Base-by-base conservation (phyloP, 257 asterid genomes). In the Nicotiana otophora region DNA sequence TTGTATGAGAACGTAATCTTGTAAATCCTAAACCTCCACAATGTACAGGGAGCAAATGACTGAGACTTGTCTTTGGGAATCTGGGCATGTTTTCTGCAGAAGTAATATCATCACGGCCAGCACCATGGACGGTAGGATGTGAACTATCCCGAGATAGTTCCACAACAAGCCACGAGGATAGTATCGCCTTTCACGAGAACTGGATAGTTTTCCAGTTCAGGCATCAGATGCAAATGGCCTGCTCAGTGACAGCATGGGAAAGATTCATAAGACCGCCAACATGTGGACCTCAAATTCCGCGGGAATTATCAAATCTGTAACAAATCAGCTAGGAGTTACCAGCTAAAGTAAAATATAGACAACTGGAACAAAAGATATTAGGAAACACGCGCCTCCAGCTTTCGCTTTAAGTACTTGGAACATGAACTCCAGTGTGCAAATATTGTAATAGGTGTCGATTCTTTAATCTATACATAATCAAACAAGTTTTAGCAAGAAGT, bases 1-100 rank as follows among this genome's bases (percentile, higher is more conserved):
- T 75, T 75, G 80, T 17, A 75, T 75, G 63, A 75, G 46, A 51
- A 75, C 46, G 80, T 51, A 75, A 26, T 16, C 26, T 75, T 75
- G 63, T 26, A 28, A 34, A 51, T 75, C 80, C 80, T 75, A 75
- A 75, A 28, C 80, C 80, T 75, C 80, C 80, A 75, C 64, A 75
- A 51, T 51, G 80, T 75, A 75, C 80, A 74, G 10, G 62, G 26
- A 75, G 80, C 63, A 75, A 51, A 75, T 51, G 46, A 48, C 26
- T 4, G 26, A 51, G 63, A 51, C 80, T 51, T 3, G 80, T 75
- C 80, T 46, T 72, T 72, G 61, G 51, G 61, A 75, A 15, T 8
- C 16, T 16, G 5, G 28, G 80, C 20, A 6, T 75, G 46, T 23
- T 75, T 51, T 55, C 15, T 51, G 63, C 63, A 26, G 63, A 74